These are phyloP conservation scores for Pseudonitzschia multiseries DNA, from an alignment of 108 stramenopile species.

Conservation along the genomic window DNA sequence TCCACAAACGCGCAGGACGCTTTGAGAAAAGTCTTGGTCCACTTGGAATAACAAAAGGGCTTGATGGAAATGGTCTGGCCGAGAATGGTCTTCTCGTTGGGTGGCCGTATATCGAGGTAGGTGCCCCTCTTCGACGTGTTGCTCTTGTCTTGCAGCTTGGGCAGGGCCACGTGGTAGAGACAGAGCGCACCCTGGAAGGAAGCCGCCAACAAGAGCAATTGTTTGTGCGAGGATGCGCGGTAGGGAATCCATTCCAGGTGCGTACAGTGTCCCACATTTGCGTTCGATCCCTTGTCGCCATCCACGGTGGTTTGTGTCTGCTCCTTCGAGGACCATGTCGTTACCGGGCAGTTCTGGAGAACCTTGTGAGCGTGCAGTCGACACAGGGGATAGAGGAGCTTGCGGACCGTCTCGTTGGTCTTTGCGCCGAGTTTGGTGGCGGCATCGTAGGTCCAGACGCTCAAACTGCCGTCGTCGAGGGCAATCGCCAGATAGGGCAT, in stretches of 20 bases:
- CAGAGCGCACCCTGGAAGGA: conserved; percentile 70
- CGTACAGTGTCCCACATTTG: conserved; percentile 47
- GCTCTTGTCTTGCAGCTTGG: conserved; percentile 30
- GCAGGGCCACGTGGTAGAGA: conserved; percentile 64
- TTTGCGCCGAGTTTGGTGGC: conserved; percentile 39
- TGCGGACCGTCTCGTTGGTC: conserved; percentile 25
- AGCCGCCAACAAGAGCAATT: conserved; percentile 61
- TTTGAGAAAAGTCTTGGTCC: conserved; percentile 21
- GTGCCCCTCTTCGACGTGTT: background rate
- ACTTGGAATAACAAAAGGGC: conserved; percentile 32
- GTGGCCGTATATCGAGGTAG: conserved; percentile 19
- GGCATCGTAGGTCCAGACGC: conserved; percentile 70
- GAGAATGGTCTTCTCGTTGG: conserved; percentile 35
- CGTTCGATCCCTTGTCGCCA: background rate
- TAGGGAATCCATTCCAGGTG: conserved; percentile 62
- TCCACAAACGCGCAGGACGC: conserved; percentile 34
- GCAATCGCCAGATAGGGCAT: conserved; percentile 69
- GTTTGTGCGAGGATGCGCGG: conserved; percentile 32
- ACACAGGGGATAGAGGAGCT: conserved; percentile 49
- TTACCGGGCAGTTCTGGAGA: conserved; percentile 6
- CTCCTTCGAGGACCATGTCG: conserved; percentile 1
- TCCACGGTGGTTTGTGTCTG: background rate
- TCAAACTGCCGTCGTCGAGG: conserved; percentile 65
- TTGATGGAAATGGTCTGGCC: conserved; percentile 25
- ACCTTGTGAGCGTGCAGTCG: conserved; percentile 36